Evolutionary conservation across 352 stramenopile genomes (phyloP), one percentile per base, ranked within the genome.

Genomic region (Pythium biforme): DNA sequence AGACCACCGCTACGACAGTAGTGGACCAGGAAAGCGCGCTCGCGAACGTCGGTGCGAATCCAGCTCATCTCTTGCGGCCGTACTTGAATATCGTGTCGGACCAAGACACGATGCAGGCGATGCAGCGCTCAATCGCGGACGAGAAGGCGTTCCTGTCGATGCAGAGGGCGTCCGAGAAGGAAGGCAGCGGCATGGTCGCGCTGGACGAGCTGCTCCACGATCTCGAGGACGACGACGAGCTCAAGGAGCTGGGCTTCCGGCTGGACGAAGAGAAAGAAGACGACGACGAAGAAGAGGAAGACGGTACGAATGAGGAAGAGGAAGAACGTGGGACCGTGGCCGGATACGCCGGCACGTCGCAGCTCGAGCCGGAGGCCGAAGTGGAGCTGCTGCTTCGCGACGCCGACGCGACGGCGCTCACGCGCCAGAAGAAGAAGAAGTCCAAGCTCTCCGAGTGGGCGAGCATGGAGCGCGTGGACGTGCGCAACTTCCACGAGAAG

Each of bases 401-500:
- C 31, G 55, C 54, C 5, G 33, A 57, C 2, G 47, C 23, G 23
- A 25, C 47, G 29, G 37, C 53, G 15, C 26, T 62, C 20, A 53
- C 29, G 47, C 55, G 27, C 31, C 51, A 68, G 7, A 62, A 72
- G 4, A 60, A 65, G 49, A 71, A 55, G n/a, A 75, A n/a, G n/a
- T n/a, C 58, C 10, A 17, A 47, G 40, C 10, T 70, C 6, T 83
- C 76, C 3, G 81, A 95, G 41, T 95, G 83, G 83, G 86, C 86
- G 19, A 92, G 81, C 25, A 81, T 88, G 31, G 76, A 71, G 15
- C 73, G 71, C 29, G 78, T 90, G 0, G 80, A 92, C 53, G 84
- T 95, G 60, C 79, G 80, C 52, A 91, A 93, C 49, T 95, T 95
- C 62, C 79, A 90, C 54, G 75, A 86, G 0, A 91, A 92, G 55